Evolutionary conservation across 2,329 filamentous ascomycete genomes (phyloP), one percentile per base, ranked within the genome.

Genomic region (Venturiaceae sp.): DNA sequence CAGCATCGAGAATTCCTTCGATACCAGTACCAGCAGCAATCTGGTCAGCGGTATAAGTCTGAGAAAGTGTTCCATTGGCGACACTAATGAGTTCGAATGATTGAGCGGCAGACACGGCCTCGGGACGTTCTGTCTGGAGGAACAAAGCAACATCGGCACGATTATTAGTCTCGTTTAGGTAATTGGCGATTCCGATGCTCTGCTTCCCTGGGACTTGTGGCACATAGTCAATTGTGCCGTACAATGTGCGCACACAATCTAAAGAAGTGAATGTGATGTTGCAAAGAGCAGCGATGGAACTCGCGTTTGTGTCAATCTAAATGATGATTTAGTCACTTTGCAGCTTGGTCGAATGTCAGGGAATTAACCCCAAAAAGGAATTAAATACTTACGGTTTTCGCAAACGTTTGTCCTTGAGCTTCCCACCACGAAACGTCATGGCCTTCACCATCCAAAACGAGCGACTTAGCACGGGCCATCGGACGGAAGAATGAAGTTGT

Each of bases 401-500:
- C 44, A 26, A 30, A 30, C 4, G 23, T n/a, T 30, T 53, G n/a
- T 28, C 52, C 52, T 7, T 53, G 32, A 34, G 32, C 34, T 14
- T 37, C 52, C 52, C 52, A 53, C 52, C 52, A 37, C 3, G 52
- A 53, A 50, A 50, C 23, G 2, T 13, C n/a, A 2, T 50, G 5
- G 11, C 32, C 32, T 8, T 21, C n/a, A n/a, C 21, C 30, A 23
- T 36, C 52, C n/a, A 53, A n/a, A 53, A 53, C 16, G 14, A 64
- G 36, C 68, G 66, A 23, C 67, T 61, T n/a, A 70, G 64, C n/a
- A 65, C 2, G 13, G 14, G 57, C 46, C 13, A 11, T 14, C 33
- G 63, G 72, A 64, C 75, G 74, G 67, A 81, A 79, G 71, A 84
- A 84, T 0, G 80, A 81, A 53, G 77, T 84, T 1, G 82, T 84